Percentiles rank a stretch among this genome's conserved stretches.
Evolutionary conservation across 805 yeast genomes (phyloP).

Genomic region (Priceomyces medius): DNA sequence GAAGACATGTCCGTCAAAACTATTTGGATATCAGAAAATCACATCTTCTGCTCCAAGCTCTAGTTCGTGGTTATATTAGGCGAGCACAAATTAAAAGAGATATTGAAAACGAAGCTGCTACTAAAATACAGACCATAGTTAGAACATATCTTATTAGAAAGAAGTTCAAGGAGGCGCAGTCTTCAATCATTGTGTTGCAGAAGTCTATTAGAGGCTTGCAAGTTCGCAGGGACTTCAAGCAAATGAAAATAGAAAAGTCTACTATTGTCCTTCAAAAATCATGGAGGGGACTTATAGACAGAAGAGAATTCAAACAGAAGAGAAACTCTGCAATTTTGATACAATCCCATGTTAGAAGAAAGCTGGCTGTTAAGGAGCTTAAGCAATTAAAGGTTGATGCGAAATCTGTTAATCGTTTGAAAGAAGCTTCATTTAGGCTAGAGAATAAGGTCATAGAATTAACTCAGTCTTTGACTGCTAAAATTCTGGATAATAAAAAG

Average conservation of each 20-base stretch:
- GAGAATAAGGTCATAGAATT: constrained; percentile 98
- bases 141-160: constrained; percentile 56
- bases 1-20: constrained; percentile 57
- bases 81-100: constrained; percentile 57
- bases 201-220: constrained; percentile 50
- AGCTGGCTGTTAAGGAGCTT: constrained; percentile 66
- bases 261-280: constrained; percentile 72
- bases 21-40: constrained; percentile 57
- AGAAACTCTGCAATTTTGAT: constrained; percentile 61
- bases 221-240: constrained; percentile 51
- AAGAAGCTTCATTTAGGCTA: constrained; percentile 87
- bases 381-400: constrained; percentile 76
- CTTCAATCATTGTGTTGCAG: constrained; percentile 45
- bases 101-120: constrained; percentile 61
- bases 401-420: constrained; percentile 82
- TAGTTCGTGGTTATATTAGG: constrained; percentile 60
- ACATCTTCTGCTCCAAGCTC: constrained; percentile 56
- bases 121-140: constrained; percentile 62
- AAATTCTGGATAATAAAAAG: constrained; percentile 78
- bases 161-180: constrained; percentile 28
- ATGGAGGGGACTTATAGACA: constrained; percentile 67
- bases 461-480: constrained; percentile 77
- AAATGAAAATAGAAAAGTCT: constrained; percentile 56
- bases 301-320: constrained; percentile 47
- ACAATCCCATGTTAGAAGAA: constrained; percentile 78